Evolutionary conservation across 129 eudicot genomes (phyloP).

Genomic region (Flaveria robusta): DNA sequence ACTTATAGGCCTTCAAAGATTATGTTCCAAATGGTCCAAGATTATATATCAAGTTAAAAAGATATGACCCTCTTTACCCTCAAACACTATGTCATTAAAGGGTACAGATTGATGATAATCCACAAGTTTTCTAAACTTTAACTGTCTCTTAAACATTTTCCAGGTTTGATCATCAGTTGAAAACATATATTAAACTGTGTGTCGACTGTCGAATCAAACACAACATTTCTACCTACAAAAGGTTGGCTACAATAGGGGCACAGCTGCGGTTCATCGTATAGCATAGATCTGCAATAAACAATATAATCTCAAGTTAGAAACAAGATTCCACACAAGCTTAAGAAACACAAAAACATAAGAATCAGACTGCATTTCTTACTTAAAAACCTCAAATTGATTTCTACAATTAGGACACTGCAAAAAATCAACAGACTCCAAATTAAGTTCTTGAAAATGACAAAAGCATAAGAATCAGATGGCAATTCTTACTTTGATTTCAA

Average conservation of each 20-base stretch:
- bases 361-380: conserved; percentile 49
- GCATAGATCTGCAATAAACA: conserved; percentile 55
- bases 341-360: conserved; percentile 9
- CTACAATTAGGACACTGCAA: conserved; percentile 94
- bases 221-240: conserved; percentile 64
- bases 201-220: neutral
- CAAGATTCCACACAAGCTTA: neutral
- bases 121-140: too few species aligned
- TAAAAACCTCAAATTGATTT: conserved; percentile 75
- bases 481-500: too few species aligned
- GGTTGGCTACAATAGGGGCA: conserved; percentile 90
- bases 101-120: too few species aligned
- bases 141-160: too few species aligned
- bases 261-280: conserved; percentile 63
- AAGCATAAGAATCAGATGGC: too few species aligned
- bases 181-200: neutral
- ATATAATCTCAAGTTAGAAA: conserved; percentile 15
- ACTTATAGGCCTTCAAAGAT: neutral
- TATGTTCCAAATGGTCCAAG: neutral
- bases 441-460: neutral
- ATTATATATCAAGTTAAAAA: too few species aligned
- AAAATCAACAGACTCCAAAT: neutral
- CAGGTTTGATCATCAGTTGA: neutral
- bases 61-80: too few species aligned
- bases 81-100: too few species aligned